Evolutionary conservation across 1,139 yeast genomes (phyloP), one percentile per base, ranked within the genome.

Genomic region (Candida sanyaensis): DNA sequence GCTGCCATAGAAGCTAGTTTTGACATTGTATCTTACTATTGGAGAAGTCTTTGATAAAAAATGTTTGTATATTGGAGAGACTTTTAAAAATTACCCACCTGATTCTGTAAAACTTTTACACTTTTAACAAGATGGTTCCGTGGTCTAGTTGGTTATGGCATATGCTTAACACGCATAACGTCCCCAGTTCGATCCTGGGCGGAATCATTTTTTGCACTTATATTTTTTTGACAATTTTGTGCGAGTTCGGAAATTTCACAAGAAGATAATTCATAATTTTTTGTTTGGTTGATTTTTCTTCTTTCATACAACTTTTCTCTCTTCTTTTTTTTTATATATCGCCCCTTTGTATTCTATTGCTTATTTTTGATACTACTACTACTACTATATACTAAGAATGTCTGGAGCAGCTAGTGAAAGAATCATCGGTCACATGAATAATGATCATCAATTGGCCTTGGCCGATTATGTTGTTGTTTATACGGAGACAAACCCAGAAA

Each of bases 131-230:
- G 23, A 31, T 53, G 77, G 77, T 71, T 71, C 61, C 68, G 90
- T 89, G 96, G 96, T 89, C 96, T 89, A 89, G 96, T 88, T 74
- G 96, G 96, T 89, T 81, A 89, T 88, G 96, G 95, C 96, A 87
- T 86, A 91, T 88, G 96, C 96, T 88, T 89, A 88, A 89, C 96
- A 89, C 96, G 96, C 96, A 87, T 92, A 87, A 89, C 92, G 96
- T 90, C 96, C 96, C 96, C 97, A 88, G 97, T 90, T 90, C 97
- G 96, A 90, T 87, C 96, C 97, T 89, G 97, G 96, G 96, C 91
- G 86, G 83, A 88, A 87, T 88, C 96, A 90, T 63, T 64, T 55
- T 65, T 66, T 62, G 17, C 6, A 13, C 21, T 2, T 8, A 10
- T 34, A 17, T 34, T 33, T 33, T 33, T 33, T 33, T 8, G n/a